Conservation (phyloP, 495 filamentous ascomycete species). For the Penicillium steckii region DNA sequence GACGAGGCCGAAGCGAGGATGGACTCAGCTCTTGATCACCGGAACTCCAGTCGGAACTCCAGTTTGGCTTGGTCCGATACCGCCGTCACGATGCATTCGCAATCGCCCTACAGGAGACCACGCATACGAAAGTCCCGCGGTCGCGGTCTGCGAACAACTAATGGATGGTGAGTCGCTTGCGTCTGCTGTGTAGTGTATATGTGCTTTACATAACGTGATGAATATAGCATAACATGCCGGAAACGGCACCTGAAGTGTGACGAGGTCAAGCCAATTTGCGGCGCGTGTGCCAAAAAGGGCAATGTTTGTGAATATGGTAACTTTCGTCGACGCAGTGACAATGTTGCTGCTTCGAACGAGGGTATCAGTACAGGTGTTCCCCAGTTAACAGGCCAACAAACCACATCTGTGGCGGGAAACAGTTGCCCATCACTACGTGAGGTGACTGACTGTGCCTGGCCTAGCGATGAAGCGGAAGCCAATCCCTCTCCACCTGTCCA, state of each 20-base stretch:
- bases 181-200: not conserved
- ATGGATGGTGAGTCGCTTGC: slow-evolving; percentile 4
- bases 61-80: not conserved
- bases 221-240: not conserved
- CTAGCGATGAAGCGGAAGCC: not conserved
- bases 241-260: not conserved
- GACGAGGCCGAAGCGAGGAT: not conserved
- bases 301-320: not conserved
- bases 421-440: no score
- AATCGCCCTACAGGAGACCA: not conserved
- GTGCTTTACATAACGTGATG: not conserved
- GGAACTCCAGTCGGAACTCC: not conserved
- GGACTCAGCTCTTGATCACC: not conserved
- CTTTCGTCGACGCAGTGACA: not conserved
- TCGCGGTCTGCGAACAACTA: slow-evolving; percentile 8
- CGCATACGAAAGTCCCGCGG: slow-evolving; percentile 10
- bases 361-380: not conserved
- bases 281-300: not conserved
- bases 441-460: not conserved
- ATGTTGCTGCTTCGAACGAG: not conserved
- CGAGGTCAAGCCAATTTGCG: not conserved
- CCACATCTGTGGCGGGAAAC: not conserved
- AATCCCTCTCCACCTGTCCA: not conserved
- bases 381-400: not conserved
- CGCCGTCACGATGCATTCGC: not conserved